phyloP scores from a whole-genome alignment of 768 basidiomycete genomes.

The Lentinula detonsa region DNA sequence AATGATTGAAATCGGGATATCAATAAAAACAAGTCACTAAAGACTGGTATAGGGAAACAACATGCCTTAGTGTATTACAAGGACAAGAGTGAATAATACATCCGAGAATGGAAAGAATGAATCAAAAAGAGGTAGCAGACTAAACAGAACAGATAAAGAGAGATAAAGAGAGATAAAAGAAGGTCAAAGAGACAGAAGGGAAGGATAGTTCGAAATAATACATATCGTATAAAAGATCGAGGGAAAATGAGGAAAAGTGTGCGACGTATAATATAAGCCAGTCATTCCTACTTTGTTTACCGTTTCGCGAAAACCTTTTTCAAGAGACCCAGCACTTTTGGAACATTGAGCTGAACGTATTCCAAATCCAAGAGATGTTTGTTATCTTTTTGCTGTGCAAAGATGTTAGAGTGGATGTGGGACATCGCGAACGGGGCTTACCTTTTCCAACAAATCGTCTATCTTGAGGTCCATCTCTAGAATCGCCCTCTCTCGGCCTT shows the following conservation, averaged over 20 bases:
- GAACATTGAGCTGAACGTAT: conserved; percentile 96
- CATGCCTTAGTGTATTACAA: conserved; percentile 8
- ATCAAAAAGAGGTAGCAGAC: conserved; percentile 1
- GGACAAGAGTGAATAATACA: conserved; percentile 4
- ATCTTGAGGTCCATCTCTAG: conserved; percentile 99
- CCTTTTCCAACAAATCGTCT: conserved; percentile 96
- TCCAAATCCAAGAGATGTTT: conserved; percentile 94
- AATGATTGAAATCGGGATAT: conserved; percentile 1
- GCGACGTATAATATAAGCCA: conserved; percentile 14
- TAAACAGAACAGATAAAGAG: conserved; percentile 1
- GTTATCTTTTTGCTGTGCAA: conserved; percentile 92
- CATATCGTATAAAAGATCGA: conserved; percentile 5
- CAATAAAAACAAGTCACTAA: not conserved
- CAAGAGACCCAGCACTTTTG: conserved; percentile 85
- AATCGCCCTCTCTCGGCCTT: conserved; percentile 97
- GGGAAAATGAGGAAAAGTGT: not conserved
- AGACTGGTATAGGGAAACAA: conserved; percentile 3
- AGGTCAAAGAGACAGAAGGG: not conserved
- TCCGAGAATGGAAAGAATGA: conserved; percentile 4
- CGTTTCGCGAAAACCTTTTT: conserved; percentile 74
- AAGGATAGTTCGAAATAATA: conserved; percentile 6
- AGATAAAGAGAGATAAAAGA: not conserved
- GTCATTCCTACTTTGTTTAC: conserved; percentile 8
- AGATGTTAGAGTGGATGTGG: not conserved
- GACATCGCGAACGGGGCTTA: conserved; percentile 23